Base-by-base conservation (phyloP, 2,329 filamentous ascomycete genomes). In the Sphaerostilbella broomeana region DNA sequence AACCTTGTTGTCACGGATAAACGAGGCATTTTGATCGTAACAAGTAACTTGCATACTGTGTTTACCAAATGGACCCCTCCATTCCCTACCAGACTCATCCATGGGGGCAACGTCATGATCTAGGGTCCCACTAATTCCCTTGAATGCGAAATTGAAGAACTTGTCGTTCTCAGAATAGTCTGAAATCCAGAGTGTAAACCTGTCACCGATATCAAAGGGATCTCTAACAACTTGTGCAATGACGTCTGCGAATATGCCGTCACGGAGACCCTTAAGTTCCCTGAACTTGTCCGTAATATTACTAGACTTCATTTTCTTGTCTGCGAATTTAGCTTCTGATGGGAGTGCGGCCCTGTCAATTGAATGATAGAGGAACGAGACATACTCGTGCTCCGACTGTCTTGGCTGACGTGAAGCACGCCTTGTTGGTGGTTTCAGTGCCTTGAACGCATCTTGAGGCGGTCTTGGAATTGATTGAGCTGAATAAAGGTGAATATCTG, bases 101-200 rank as follows among this genome's bases (percentile, higher is more conserved):
- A 64, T 75, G 0, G 64, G 58, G 48, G 82, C 76, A 4, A 73
- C 73, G 32, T 77, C 70, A 27, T 60, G 61, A 5, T 57, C 49
- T 6, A 57, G 56, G 1, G 57, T 48, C 3, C 58, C 47, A 15
- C 46, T 51, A 17, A 56, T 54, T 43, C 52, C 60, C 9, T 53
- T 51, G 34, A 55, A 59, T 25, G 43, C 47, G 39, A 50, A 77
- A 24, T 78, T 60, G 47, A 72, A 81, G 42, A 95, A 79, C 1
- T 53, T 44, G 0, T 67, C 53, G 52, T 95, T 86, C 35, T 75
- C 64, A 0, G 87, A 94, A 58, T 89, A 95, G 59, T 95, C 89
- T 0, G 85, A 84, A 13, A 94, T 65, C 67, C 88, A 88, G 0
- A 95, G 47, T 5, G 77, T 75, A 10, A 75, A 61, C 41, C 62